Percentiles rank a stretch among this genome's conserved stretches.
Conservation (phyloP, 2,329 filamentous ascomycete genomes). For the Trichoderma koningii region DNA sequence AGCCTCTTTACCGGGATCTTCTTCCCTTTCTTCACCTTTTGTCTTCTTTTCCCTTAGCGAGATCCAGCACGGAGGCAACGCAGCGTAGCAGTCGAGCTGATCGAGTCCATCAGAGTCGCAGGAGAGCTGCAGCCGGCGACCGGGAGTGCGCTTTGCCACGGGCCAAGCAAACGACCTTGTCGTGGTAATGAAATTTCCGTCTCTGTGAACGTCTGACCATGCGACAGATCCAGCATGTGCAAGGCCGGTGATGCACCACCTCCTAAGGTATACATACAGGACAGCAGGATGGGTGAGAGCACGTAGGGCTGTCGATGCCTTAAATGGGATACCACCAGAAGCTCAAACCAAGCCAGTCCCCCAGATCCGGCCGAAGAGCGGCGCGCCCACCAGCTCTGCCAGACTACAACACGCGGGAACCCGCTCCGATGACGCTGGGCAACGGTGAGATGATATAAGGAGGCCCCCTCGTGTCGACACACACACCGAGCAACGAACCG, state of each 20-base stretch:
- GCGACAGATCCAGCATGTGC: no score
- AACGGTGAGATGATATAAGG: not conserved
- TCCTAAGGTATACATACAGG: not conserved
- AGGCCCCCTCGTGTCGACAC: not conserved
- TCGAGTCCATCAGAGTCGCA: constrained; percentile 16
- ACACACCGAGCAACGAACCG: constrained; percentile 7
- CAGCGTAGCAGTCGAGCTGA: constrained; percentile 7
- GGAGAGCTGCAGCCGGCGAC: constrained; percentile 8
- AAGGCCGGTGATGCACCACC: no score
- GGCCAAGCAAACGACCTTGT: not conserved
- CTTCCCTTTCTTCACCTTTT: no score
- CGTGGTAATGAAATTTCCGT: no score
- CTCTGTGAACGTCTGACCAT: no score
- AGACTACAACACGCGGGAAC: not conserved
- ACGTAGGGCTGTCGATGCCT: not conserved
- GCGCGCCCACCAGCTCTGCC: not conserved
- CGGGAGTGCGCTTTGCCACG: constrained; percentile 22
- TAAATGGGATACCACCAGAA: not conserved
- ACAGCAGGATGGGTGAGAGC: not conserved
- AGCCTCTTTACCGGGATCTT: no score
- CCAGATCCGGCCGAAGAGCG: not conserved
- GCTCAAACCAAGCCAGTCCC: not conserved
- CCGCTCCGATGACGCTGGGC: constrained; percentile 5
- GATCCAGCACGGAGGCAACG: not conserved
- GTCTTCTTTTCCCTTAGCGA: not conserved